These are phyloP conservation scores for Blastobotrys americana DNA, from an alignment of 805 yeast genomes.

Conservation along the genomic window DNA sequence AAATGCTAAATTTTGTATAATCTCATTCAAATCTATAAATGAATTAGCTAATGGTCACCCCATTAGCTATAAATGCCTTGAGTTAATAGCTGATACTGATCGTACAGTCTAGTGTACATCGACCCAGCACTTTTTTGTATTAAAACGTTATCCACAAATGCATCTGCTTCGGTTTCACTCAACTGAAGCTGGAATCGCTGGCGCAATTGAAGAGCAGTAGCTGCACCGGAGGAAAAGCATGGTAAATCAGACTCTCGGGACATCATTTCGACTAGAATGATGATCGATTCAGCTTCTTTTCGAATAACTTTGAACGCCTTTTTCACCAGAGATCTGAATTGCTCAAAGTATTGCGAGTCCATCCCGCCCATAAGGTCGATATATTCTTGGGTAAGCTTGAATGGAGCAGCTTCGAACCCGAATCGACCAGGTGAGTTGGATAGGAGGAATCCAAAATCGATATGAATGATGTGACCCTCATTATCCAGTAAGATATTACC, in stretches of 20 bases:
- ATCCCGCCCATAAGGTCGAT: constrained; percentile 81
- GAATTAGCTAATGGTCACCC: background rate
- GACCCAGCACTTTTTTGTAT: constrained; percentile 81
- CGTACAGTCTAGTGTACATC: constrained; percentile 84
- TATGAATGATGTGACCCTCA: constrained; percentile 83
- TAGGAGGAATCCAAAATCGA: constrained; percentile 88
- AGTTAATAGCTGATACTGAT: constrained; percentile 88
- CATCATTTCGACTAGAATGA: constrained; percentile 88
- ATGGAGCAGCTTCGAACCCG: constrained; percentile 97
- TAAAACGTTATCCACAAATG: constrained; percentile 67
- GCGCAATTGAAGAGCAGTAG: constrained; percentile 67
- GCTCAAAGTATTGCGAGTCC: constrained; percentile 50
- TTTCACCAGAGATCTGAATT: constrained; percentile 58
- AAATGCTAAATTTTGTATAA: background rate
- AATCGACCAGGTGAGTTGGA: constrained; percentile 96
- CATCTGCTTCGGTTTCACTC: constrained; percentile 62
- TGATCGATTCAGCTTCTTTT: constrained; percentile 62
- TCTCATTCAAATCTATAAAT: background rate
- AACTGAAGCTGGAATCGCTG: constrained; percentile 75
- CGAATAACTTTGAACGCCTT: constrained; percentile 70
- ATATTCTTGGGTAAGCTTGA: constrained; percentile 84
- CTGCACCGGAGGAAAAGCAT: constrained; percentile 82
- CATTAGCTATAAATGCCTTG: constrained; percentile 74
- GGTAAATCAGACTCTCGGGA: constrained; percentile 85
- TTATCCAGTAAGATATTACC: constrained; percentile 97